Percentiles rank a stretch among this genome's conserved stretches.
These are phyloP conservation scores for Ogataea pignaliae DNA, from an alignment of 805 yeast species.

Conservation along the genomic window DNA sequence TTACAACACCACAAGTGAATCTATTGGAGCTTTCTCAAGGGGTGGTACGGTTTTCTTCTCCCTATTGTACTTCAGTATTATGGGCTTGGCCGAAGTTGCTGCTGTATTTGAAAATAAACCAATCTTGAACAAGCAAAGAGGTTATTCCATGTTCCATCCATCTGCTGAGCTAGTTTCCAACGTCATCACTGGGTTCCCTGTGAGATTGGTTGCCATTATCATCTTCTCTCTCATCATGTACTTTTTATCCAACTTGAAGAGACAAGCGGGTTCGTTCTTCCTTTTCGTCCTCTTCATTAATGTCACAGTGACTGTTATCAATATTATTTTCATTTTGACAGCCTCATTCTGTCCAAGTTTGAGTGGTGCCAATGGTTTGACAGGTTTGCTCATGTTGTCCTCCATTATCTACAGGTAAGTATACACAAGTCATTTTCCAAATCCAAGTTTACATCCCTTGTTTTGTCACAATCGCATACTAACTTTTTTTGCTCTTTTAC, in stretches of 20 bases:
- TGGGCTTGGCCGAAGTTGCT: conserved; percentile 60
- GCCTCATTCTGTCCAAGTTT: conserved; percentile 43
- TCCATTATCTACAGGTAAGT: conserved; percentile 51
- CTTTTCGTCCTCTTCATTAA: conserved; percentile 42
- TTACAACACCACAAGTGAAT: conserved; percentile 44
- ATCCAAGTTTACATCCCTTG: too few relatives aligned
- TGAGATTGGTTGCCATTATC: conserved; percentile 46
- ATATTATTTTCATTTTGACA: conserved; percentile 46
- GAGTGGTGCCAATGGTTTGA: conserved; percentile 49
- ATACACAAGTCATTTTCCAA: too few relatives aligned
- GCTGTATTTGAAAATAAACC: conserved; percentile 57
- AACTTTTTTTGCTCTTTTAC: background rate
- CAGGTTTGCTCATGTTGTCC: conserved; percentile 49
- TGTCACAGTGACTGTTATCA: conserved; percentile 38
- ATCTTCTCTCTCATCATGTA: conserved; percentile 43
- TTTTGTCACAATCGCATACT: background rate
- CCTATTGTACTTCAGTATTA: conserved; percentile 54
- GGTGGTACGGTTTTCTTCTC: conserved; percentile 62
- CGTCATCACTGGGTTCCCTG: conserved; percentile 53
- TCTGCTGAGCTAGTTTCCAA: conserved; percentile 61
- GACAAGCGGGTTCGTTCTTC: conserved; percentile 56
- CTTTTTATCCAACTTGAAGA: conserved; percentile 49
- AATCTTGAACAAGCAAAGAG: conserved; percentile 59
- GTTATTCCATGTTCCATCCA: conserved; percentile 60
- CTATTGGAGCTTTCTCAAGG: conserved; percentile 56